Percentiles rank a stretch among this genome's conserved stretches.
Evolutionary conservation across 306 rosid species (phyloP).

Genomic region (Ochetophila trinervis): DNA sequence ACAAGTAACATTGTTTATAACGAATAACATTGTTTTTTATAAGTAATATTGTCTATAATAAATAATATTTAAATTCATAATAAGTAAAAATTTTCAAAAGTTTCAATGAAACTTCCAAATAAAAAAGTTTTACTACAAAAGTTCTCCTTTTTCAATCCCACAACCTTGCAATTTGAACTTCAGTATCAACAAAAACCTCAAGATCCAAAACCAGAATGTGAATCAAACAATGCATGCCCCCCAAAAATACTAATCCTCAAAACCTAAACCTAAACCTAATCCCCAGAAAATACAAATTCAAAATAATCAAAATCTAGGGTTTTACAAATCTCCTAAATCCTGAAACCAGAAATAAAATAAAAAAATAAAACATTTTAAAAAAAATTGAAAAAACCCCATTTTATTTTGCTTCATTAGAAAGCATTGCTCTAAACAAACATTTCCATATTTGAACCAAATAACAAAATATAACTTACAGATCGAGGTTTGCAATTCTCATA

Average conservation of each 20-base stretch:
- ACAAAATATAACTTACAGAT: slow-evolving; percentile 37
- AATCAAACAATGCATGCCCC: slow-evolving; percentile 6
- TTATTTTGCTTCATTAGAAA: slow-evolving; percentile 24
- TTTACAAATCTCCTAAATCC: slow-evolving; percentile 30
- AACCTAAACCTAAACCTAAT: slow-evolving; percentile 19
- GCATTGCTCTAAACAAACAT: slow-evolving; percentile 18
- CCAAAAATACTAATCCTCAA: slow-evolving; percentile 13
- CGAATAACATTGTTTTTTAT: too few relatives aligned
- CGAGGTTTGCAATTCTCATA: slow-evolving; percentile 29
- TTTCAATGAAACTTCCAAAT: too few relatives aligned
- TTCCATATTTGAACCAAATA: neutral
- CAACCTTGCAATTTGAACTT: slow-evolving; percentile 37
- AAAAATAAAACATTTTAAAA: slow-evolving; percentile 6
- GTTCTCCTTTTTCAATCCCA: slow-evolving; percentile 5
- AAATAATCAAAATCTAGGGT: slow-evolving; percentile 46
- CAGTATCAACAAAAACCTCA: slow-evolving; percentile 17
- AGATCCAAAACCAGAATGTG: slow-evolving; percentile 40
- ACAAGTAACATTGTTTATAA: too few relatives aligned
- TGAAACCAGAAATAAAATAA: slow-evolving; percentile 22
- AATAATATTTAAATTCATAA: too few relatives aligned
- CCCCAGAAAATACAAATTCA: slow-evolving; percentile 21
- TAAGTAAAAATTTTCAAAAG: too few relatives aligned
- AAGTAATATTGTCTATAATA: too few relatives aligned
- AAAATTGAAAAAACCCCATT: slow-evolving; percentile 14
- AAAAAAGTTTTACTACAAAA: too few relatives aligned